These are phyloP conservation scores for Cladorrhinum samala DNA, from an alignment of 495 filamentous ascomycete species.

Conservation along the genomic window DNA sequence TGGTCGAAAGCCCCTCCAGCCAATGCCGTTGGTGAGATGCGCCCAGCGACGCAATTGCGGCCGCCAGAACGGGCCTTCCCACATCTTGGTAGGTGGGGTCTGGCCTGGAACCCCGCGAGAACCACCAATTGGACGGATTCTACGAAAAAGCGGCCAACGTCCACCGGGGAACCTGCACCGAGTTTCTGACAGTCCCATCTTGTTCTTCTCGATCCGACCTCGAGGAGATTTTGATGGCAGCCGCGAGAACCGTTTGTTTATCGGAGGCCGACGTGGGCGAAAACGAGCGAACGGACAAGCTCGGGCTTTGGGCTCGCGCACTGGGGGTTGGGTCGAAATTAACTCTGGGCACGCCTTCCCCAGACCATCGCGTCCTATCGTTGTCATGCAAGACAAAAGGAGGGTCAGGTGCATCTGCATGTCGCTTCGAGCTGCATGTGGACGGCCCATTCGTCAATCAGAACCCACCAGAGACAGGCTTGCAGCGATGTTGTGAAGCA, in stretches of 20 bases:
- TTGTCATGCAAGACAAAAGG: conserved; percentile 20
- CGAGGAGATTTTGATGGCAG: not conserved
- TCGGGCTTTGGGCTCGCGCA: not conserved
- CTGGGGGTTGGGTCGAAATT: conserved; percentile 9
- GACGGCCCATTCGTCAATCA: conserved; percentile 25
- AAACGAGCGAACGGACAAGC: not conserved
- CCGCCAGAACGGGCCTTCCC: conserved; percentile 24
- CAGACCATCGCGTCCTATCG: conserved; percentile 26
- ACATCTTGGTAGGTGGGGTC: conserved; percentile 16
- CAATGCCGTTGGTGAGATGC: conserved; percentile 27
- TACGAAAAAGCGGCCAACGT: conserved; percentile 13
- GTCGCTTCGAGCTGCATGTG: conserved; percentile 23
- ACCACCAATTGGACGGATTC: conserved; percentile 24
- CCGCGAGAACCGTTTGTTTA: not conserved
- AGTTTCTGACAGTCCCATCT: conserved; percentile 7
- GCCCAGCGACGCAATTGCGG: conserved; percentile 21
- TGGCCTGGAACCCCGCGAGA: not conserved
- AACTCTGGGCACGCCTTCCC: conserved; percentile 14
- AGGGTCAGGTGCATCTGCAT: conserved; percentile 34
- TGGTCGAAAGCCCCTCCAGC: conserved; percentile 12
- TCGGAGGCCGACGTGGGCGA: not conserved
- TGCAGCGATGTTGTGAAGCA: conserved; percentile 23
- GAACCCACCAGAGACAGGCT: conserved; percentile 4
- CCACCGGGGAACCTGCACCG: conserved; percentile 12
- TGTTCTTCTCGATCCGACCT: too few species aligned